Evolutionary conservation across 2,329 filamentous ascomycete species (phyloP).

Genomic region (Aspergillus sp.): DNA sequence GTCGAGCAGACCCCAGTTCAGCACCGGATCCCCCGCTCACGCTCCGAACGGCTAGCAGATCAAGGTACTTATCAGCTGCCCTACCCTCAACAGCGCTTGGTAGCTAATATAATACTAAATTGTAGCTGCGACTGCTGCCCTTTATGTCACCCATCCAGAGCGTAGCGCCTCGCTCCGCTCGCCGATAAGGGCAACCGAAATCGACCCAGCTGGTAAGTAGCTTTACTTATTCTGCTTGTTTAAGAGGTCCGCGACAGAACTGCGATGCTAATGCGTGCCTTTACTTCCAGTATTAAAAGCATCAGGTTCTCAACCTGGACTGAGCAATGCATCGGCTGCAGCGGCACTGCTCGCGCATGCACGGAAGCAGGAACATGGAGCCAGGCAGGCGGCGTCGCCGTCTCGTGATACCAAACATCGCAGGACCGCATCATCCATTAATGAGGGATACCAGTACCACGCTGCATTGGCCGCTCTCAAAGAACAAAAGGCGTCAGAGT

Average conservation of each 20-base stretch:
- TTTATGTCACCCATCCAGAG: slow-evolving; percentile 53
- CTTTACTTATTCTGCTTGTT: not conserved
- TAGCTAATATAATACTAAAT: slow-evolving; percentile 6
- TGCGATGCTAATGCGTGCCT: not conserved
- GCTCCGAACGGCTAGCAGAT: slow-evolving; percentile 33
- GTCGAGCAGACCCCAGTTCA: slow-evolving; percentile 27
- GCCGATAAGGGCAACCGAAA: slow-evolving; percentile 14
- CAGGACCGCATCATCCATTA: slow-evolving; percentile 49
- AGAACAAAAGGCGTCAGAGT: slow-evolving; percentile 58
- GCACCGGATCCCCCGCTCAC: slow-evolving; percentile 19
- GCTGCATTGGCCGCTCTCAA: slow-evolving; percentile 67
- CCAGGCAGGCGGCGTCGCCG: slow-evolving; percentile 58
- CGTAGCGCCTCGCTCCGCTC: slow-evolving; percentile 31
- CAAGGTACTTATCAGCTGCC: slow-evolving; percentile 29
- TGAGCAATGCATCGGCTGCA: slow-evolving; percentile 62
- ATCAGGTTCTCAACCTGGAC: slow-evolving; percentile 60
- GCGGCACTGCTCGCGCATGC: slow-evolving; percentile 70
- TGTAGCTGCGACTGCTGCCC: slow-evolving; percentile 60
- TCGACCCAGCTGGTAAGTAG: slow-evolving; percentile 25
- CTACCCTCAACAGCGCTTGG: not conserved
- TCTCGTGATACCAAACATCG: slow-evolving; percentile 61
- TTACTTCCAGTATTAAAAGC: slow-evolving; percentile 22
- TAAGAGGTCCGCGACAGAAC: not conserved
- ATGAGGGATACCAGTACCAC: slow-evolving; percentile 71
- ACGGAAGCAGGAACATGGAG: slow-evolving; percentile 63